Evolutionary conservation across 192 early-diverging fungal species (phyloP), one percentile per base, ranked within the genome.

Genomic region (Backusella liffmaniae): DNA sequence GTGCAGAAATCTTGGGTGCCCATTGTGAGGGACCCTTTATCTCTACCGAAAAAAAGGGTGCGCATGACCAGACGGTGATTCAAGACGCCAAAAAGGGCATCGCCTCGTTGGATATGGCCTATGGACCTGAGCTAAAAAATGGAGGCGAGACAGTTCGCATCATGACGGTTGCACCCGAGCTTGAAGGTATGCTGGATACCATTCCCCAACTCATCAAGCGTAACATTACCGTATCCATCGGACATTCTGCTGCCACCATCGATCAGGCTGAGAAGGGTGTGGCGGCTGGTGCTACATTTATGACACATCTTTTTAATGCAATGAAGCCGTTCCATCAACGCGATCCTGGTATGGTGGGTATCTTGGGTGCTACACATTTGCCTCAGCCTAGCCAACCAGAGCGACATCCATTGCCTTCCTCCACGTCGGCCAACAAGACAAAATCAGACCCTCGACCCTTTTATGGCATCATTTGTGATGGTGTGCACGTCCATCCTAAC

Each of bases 261-360:
- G 86, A 84, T 18, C 84, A 90, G 75, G 91, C 92, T 9, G 89
- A 90, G 68, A 76, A 77, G 30, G 93, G 90, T 0, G 83, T 91
- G 51, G 73, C 78, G 3, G 85, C 82, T 8, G 93, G 93, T 9
- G 92, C 92, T 3, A 88, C 84, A 1, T 88, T 89, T 79, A 91
- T 96, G 49, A 94, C 94, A 0, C 94, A 96, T 76, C 80, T 96
- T 65, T 96, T 94, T 83, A 96, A 96, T 74, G 94, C 94, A 41
- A 94, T 94, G 94, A 89, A 91, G 67, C 84, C 85, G 16, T 96
- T 96, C 80, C 94, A 96, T 81, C 94, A 96, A 82, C 90, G 94
- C 66, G 93, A 96, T 77, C 94, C 94, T 5, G 94, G 93, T 53
- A 82, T 93, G 65, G 88, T 94, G 68, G 94, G 94, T 26, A 76